Evolutionary conservation across 495 filamentous ascomycete species (phyloP), one percentile per base, ranked within the genome.

Genomic region (Lindgomyces ingoldianus): DNA sequence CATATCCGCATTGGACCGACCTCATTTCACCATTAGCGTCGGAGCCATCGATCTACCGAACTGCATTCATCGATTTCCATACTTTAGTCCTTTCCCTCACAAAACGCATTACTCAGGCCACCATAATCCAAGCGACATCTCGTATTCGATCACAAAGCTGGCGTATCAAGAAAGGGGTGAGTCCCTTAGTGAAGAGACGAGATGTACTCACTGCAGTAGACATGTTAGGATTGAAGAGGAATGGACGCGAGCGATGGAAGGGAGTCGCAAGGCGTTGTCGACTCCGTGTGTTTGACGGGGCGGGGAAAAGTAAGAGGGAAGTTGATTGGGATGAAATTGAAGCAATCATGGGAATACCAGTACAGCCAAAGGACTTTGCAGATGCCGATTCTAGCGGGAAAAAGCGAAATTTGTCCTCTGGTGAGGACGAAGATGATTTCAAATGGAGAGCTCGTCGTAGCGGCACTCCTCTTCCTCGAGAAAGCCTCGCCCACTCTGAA

Each of bases 131-230:
- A 52, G 64, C 68, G 6, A 64, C 60, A 8, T 67, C 68, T 27
- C 54, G 68, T 30, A 46, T 71, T 30, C 54, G 68, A 25, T 33
- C 60, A 1, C 54, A 67, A 24, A 56, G 57, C 36, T 61, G 61
- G 60, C 54, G 64, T n/a, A 33, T 29, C 2, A 65, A 64, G 41
- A 64, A 68, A 30, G 60, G 48, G 1, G 55, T 57, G 6, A 41
- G 22, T 6, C 68, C 65, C 1, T 47, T 75, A 0, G 81, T 94
- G 25, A 81, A 75, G 54, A 65, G 56, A 2, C 73, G 76, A 44
- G 92, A 96, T 69, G 89, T 93, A 0, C 69, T 76, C 22, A 84
- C 88, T 1, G 90, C 91, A 0, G 71, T 85, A 1, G 76, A 86
- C 11, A 81, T 83, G 0, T 72, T 89, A 0, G 77, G 80, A 0